A percentile compares a stretch with the other conserved stretches of the same genome.
phyloP scores from a whole-genome alignment of 192 early-diverging fungal genomes.

The Coemansia sp. region DNA sequence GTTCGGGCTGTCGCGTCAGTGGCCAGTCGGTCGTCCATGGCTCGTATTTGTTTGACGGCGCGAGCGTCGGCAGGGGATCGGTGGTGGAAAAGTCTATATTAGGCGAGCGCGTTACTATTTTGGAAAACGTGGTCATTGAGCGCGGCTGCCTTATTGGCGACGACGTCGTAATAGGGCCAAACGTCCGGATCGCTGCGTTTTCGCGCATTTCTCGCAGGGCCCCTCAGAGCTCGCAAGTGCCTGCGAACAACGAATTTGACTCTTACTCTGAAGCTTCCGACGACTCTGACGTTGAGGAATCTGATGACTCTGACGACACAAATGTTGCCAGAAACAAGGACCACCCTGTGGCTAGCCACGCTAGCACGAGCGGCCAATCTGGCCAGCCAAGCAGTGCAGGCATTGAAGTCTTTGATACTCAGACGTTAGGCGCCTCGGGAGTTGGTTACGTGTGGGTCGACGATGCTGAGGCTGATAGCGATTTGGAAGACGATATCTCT shows the following conservation, averaged over 20 bases:
- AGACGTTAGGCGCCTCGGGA: constrained; percentile 60
- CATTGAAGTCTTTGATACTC: constrained; percentile 35
- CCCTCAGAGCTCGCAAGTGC: constrained; percentile 14
- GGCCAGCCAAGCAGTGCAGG: neutral
- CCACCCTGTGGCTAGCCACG: neutral
- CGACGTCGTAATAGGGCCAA: constrained; percentile 69
- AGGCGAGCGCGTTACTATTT: constrained; percentile 68
- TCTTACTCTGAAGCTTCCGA: neutral
- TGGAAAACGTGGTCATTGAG: constrained; percentile 66
- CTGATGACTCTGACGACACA: constrained; percentile 20
- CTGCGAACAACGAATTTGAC: constrained; percentile 26
- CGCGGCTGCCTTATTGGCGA: constrained; percentile 78
- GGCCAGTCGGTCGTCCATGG: constrained; percentile 75
- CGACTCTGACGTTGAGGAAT: constrained; percentile 7
- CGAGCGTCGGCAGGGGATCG: constrained; percentile 68
- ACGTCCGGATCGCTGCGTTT: constrained; percentile 65
- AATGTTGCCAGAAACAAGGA: neutral
- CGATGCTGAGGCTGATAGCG: constrained; percentile 60
- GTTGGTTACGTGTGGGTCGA: constrained; percentile 65
- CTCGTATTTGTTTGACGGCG: constrained; percentile 85
- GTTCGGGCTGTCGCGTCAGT: constrained; percentile 79
- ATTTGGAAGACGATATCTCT: constrained; percentile 50
- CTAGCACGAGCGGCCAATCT: neutral
- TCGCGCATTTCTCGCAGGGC: constrained; percentile 60
- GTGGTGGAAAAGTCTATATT: constrained; percentile 72